phyloP scores from a whole-genome alignment of 139 green algal species.

The Closterium sp. region DNA sequence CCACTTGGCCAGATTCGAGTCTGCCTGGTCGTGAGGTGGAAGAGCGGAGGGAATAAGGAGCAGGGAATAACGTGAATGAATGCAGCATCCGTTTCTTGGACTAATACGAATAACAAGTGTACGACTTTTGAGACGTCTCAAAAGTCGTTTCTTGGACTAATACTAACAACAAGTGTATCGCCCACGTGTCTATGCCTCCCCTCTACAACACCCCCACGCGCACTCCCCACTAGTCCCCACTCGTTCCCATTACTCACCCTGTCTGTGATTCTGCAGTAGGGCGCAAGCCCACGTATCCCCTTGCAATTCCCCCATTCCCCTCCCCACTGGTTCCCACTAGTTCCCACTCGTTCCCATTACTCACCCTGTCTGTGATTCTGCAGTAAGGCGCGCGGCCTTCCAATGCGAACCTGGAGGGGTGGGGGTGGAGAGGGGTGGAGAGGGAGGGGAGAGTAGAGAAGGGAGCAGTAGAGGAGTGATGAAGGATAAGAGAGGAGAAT shows the following conservation, averaged over 20 bases:
- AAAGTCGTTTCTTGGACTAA: no score
- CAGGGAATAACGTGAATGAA: neutral
- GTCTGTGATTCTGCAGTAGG: conserved; percentile 26
- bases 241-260: conserved; percentile 34
- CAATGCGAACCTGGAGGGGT: conserved; percentile 14
- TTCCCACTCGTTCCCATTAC: neutral
- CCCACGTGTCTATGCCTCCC: no score
- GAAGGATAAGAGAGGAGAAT: neutral
- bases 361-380: conserved; percentile 35
- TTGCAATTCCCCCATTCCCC: no score
- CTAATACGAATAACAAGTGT: no score
- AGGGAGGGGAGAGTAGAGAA: neutral
- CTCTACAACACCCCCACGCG: no score
- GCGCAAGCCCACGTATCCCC: no score
- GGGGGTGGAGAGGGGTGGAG: neutral
- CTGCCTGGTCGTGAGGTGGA: neutral
- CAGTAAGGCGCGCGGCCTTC: conserved; percentile 35
- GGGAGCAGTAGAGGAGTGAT: neutral
- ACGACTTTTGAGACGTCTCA: no score
- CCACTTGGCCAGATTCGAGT: conserved; percentile 15
- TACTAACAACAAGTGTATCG: no score
- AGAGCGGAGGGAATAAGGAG: neutral
- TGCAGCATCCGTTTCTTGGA: no score
- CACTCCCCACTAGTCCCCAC: no score
- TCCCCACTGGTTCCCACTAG: no score